Evolutionary conservation across 2,329 filamentous ascomycete species (phyloP).

Genomic region (Pseudogymnoascus sp.): DNA sequence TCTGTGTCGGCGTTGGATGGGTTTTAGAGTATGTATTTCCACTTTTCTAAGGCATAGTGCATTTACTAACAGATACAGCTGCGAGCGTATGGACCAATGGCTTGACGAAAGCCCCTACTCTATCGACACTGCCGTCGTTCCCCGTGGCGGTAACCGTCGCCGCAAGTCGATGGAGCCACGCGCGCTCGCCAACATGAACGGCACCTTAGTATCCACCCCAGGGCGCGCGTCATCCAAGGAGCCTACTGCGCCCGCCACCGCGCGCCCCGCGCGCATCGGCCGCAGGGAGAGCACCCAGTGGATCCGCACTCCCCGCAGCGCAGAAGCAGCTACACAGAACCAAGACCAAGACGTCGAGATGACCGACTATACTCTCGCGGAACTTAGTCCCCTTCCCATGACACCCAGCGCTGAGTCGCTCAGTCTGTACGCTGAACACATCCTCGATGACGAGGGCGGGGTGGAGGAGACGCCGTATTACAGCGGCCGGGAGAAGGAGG

Average conservation of each 20-base stretch:
- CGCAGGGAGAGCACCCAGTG: constrained; percentile 27
- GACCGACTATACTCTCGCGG: constrained; percentile 19
- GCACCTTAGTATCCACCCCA: constrained; percentile 42
- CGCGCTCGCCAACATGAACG: constrained; percentile 60
- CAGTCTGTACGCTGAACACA: constrained; percentile 21
- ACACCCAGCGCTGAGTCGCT: constrained; percentile 26
- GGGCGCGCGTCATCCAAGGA: constrained; percentile 25
- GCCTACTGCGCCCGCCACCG: constrained; percentile 23
- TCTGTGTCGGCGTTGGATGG: constrained; percentile 83
- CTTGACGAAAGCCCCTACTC: constrained; percentile 63
- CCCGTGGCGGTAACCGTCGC: constrained; percentile 62
- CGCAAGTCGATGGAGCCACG: constrained; percentile 77
- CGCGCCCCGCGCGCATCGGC: constrained; percentile 17
- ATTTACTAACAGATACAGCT: constrained; percentile 42
- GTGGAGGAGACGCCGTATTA: constrained; percentile 15
- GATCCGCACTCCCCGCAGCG: constrained; percentile 22
- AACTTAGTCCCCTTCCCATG: constrained; percentile 24
- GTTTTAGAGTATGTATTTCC: constrained; percentile 65
- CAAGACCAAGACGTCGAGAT: constrained; percentile 13
- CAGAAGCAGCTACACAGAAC: constrained; percentile 10
- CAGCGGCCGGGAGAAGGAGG: neutral
- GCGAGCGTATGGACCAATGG: constrained; percentile 69
- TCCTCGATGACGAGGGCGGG: constrained; percentile 18
- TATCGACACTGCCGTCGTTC: constrained; percentile 58
- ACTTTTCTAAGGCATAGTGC: neutral